Evolutionary conservation across 1,284 basidiomycete species (phyloP).

Genomic region (Moesziomyces aphidis): DNA sequence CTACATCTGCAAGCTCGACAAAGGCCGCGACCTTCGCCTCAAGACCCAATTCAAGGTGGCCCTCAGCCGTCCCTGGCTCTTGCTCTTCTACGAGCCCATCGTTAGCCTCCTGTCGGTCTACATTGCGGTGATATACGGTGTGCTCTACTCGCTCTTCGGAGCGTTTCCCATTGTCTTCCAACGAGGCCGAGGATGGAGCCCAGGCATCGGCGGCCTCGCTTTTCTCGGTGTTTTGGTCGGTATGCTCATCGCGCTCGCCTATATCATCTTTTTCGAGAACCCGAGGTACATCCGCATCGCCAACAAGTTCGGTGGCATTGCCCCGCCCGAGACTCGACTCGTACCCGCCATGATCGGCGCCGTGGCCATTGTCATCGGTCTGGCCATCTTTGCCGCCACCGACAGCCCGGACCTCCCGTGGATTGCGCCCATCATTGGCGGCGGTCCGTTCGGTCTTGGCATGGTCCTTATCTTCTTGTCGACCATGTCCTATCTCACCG

Average conservation of each 20-base stretch:
- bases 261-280: slow-evolving; percentile 61
- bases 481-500: slow-evolving; percentile 70
- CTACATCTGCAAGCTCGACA: slow-evolving; percentile 61
- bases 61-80: slow-evolving; percentile 60
- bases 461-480: slow-evolving; percentile 74
- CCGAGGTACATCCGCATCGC: slow-evolving; percentile 46
- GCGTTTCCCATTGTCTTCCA: slow-evolving; percentile 67
- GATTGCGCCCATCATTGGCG: slow-evolving; percentile 56
- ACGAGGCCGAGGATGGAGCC: slow-evolving; percentile 54
- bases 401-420: slow-evolving; percentile 65
- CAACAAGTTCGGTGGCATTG: slow-evolving; percentile 52
- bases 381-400: slow-evolving; percentile 68
- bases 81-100: slow-evolving; percentile 79
- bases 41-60: slow-evolving; percentile 53
- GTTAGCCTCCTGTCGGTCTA: slow-evolving; percentile 79
- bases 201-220: slow-evolving; percentile 63
- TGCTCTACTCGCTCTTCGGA: slow-evolving; percentile 59
- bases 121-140: slow-evolving; percentile 79
- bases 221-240: slow-evolving; percentile 68
- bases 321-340: slow-evolving; percentile 62
- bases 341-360: slow-evolving; percentile 61
- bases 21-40: slow-evolving; percentile 52
- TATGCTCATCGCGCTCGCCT: slow-evolving; percentile 53
- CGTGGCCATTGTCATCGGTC: slow-evolving; percentile 67
- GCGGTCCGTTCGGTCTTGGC: slow-evolving; percentile 45